These are phyloP conservation scores for Eucalyptus albens DNA, from an alignment of 345 rosid genomes.

Conservation along the genomic window DNA sequence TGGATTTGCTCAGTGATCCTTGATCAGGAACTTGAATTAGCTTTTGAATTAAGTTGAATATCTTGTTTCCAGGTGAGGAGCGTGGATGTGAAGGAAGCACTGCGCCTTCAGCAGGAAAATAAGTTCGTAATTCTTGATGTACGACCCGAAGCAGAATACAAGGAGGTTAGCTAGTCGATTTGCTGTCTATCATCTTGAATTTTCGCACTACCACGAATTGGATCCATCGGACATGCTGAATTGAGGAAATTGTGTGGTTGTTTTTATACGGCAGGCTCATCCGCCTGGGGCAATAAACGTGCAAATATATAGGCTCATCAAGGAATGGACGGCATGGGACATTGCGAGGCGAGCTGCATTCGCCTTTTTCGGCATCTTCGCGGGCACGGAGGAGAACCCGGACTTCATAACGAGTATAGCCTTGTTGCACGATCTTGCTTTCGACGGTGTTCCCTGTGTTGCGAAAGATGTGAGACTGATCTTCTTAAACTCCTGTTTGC, in stretches of 20 bases:
- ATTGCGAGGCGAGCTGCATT: constrained; percentile 95
- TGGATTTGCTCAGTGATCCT: background rate
- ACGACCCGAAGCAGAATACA: constrained; percentile 88
- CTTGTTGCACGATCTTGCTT: background rate
- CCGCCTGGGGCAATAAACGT: constrained; percentile 86
- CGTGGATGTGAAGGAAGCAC: constrained; percentile 94
- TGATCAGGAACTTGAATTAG: background rate
- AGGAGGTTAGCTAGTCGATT: constrained; percentile 40
- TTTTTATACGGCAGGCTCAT: constrained; percentile 33
- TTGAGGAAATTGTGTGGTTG: background rate
- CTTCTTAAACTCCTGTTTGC: background rate
- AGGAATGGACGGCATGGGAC: constrained; percentile 99
- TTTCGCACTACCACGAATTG: background rate
- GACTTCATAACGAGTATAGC: constrained; percentile 61
- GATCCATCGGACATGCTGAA: background rate
- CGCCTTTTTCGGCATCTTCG: constrained; percentile 91
- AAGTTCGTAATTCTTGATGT: constrained; percentile 96
- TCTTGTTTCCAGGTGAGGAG: constrained; percentile 56
- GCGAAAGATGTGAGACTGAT: background rate
- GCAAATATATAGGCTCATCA: constrained; percentile 87
- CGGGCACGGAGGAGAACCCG: constrained; percentile 97
- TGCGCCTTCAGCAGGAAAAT: constrained; percentile 88
- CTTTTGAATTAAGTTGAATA: background rate
- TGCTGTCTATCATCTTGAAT: background rate
- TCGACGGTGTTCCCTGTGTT: background rate